Conservation (phyloP, 2,329 filamentous ascomycete genomes). For the Trichophyton mentagrophytes region DNA sequence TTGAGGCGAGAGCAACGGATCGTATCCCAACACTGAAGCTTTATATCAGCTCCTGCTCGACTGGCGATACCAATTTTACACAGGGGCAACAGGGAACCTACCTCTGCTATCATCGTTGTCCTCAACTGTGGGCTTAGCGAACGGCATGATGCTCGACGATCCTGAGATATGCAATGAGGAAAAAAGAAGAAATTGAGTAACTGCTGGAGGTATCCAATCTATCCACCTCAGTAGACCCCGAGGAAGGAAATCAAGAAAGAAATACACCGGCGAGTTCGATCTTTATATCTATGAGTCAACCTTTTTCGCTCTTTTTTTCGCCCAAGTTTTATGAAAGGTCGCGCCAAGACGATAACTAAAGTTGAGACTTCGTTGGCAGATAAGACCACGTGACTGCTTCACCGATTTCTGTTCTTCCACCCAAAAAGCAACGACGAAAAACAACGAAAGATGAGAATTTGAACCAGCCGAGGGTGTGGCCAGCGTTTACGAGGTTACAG, state of each 20-base stretch:
- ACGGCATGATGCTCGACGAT: slow-evolving; percentile 25
- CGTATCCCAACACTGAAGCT: slow-evolving; percentile 70
- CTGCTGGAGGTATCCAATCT: not conserved
- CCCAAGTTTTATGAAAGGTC: not conserved
- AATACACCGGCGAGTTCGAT: not conserved
- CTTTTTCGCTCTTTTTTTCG: not conserved
- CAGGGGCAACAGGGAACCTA: slow-evolving; percentile 19
- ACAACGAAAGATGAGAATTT: not conserved
- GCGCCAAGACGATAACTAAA: not conserved
- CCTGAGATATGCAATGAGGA: not conserved
- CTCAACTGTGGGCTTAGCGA: slow-evolving; percentile 27
- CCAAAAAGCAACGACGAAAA: no score
- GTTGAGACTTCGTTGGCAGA: not conserved
- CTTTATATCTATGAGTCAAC: not conserved
- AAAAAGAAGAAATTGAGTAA: not conserved
- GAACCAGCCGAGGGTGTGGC: no score
- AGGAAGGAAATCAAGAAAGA: not conserved
- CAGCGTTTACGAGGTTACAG: not conserved
- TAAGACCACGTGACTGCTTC: not conserved
- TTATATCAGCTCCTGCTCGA: not conserved
- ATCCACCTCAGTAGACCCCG: not conserved
- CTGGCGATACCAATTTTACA: not conserved
- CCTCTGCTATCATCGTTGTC: slow-evolving; percentile 36
- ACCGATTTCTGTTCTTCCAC: not conserved
- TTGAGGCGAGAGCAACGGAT: slow-evolving; percentile 79